Evolutionary conservation across 2,329 filamentous ascomycete genomes (phyloP), one percentile per base, ranked within the genome.

Genomic region (Pseudocercospora fijiensis): DNA sequence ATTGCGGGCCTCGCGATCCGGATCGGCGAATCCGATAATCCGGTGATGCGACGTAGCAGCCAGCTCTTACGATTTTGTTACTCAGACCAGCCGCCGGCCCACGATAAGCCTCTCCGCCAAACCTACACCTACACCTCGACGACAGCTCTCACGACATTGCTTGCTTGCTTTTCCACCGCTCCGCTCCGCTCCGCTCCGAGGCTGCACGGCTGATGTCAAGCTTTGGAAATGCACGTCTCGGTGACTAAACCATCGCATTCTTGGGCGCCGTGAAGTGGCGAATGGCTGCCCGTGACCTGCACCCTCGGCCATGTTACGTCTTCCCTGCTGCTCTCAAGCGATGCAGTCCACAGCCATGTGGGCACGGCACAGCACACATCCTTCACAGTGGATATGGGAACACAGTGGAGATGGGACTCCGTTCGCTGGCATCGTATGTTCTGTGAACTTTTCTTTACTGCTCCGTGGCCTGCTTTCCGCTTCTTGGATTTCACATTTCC

Each of bases 21-120:
- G 33, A 37, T 37, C 33, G 33, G 33, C 33, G 33, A 37, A 37
- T 37, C 33, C 33, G 13, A 37, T 37, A 37, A 37, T 37, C 33
- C 33, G 33, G 16, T 33, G 10, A 37, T 13, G 30, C 16, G 7
- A 33, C 52, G 58, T 33, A 57, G 52, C 57, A 58, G 57, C 62
- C 30, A 61, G 58, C 49, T 26, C 47, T n/a, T 51, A 33, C 47
- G 26, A 59, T 62, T 51, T 49, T 10, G 43, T 62, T 61, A 65
- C 47, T 53, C 55, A 65, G 22, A 49, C 22, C 47, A 27, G 58
- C 51, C 53, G 56, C 57, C 47, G 61, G 57, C 58, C 62, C 57
- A 58, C 57, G 61, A 64, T 66, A 66, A 66, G 62, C 65, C 27
- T 66, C 27, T 28, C 20, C 27, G 18, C 20, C 28, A 59, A 28